Evolutionary conservation across 208 protist species (phyloP).

Genomic region (Trypanosoma boissoni): DNA sequence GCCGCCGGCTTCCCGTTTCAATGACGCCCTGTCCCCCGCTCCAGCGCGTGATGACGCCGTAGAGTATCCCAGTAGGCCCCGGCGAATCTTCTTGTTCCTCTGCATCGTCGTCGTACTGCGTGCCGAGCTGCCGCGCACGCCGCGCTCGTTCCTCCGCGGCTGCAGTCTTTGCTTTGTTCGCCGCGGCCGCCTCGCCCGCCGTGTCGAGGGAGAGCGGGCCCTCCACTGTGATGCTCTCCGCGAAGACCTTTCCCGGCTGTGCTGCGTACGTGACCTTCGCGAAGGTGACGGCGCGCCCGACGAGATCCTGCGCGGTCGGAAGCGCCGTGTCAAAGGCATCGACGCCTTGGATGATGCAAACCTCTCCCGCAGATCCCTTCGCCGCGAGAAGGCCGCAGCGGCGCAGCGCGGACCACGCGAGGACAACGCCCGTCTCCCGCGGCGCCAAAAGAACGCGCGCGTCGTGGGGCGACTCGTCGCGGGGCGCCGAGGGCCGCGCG

Average conservation of each 20-base stretch:
- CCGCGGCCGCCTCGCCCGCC: constrained; percentile 33
- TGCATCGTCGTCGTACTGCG: constrained; percentile 15
- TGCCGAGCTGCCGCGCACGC: constrained; percentile 21
- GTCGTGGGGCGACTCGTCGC: constrained; percentile 67
- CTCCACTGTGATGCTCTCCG: constrained; percentile 63
- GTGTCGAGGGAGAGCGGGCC: constrained; percentile 51
- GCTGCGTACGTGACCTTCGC: constrained; percentile 62
- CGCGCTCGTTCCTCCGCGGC: constrained; percentile 23
- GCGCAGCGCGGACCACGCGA: constrained; percentile 71
- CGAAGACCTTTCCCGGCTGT: constrained; percentile 55
- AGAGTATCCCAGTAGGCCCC: constrained; percentile 40
- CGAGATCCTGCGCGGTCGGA: constrained; percentile 62
- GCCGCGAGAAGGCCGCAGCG: constrained; percentile 72
- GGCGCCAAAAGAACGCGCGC: too few relatives aligned
- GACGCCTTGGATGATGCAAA: constrained; percentile 79
- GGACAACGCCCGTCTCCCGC: constrained; percentile 14
- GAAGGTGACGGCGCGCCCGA: constrained; percentile 63
- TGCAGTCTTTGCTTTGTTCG: constrained; percentile 36
- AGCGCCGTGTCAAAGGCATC: constrained; percentile 76
- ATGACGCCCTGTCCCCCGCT: constrained; percentile 83
- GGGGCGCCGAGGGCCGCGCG: constrained; percentile 48
- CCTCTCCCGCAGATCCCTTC: constrained; percentile 18
- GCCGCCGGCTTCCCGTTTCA: constrained; percentile 59
- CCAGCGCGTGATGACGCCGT: constrained; percentile 88
- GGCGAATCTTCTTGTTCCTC: constrained; percentile 14